phyloP scores from a whole-genome alignment of 139 green algal genomes.

The Micractinium sp. region DNA sequence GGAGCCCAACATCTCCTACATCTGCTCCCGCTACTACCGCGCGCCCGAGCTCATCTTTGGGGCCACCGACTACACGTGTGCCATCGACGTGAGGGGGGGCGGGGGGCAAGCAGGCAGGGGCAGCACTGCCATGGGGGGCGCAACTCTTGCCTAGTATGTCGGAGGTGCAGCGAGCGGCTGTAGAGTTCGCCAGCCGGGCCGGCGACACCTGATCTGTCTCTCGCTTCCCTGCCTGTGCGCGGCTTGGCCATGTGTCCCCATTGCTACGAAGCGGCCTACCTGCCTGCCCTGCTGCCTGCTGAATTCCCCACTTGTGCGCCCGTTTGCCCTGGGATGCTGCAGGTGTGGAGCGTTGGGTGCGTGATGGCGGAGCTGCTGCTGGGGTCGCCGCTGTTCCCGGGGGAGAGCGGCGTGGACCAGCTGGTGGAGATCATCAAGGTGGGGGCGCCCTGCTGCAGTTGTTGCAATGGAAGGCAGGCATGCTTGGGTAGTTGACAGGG shows the following conservation, averaged over 20 bases:
- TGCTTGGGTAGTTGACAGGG: too few species aligned
- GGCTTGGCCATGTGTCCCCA: background rate
- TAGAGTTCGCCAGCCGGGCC: too few species aligned
- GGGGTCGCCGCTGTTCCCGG: constrained; percentile 89
- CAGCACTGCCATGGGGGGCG: background rate
- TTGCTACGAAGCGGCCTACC: background rate
- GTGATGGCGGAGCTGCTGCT: constrained; percentile 99
- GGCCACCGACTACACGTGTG: constrained; percentile 96
- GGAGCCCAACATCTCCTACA: constrained; percentile 99
- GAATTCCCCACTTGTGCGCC: background rate
- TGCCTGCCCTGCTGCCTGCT: background rate
- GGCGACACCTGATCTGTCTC: background rate
- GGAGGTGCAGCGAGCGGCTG: too few species aligned
- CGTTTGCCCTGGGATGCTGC: background rate
- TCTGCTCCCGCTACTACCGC: constrained; percentile 96
- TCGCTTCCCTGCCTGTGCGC: background rate
- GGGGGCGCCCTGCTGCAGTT: background rate
- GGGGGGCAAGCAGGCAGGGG: background rate
- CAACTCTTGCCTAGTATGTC: too few species aligned
- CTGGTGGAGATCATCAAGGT: constrained; percentile 99
- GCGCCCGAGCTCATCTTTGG: constrained; percentile 99
- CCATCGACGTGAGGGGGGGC: constrained; percentile 88
- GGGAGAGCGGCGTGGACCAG: constrained; percentile 97
- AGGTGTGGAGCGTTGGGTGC: constrained; percentile 94
- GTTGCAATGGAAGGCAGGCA: too few species aligned